Evolutionary conservation across 1,139 yeast species (phyloP).

Genomic region (Maudiozyma humilis): DNA sequence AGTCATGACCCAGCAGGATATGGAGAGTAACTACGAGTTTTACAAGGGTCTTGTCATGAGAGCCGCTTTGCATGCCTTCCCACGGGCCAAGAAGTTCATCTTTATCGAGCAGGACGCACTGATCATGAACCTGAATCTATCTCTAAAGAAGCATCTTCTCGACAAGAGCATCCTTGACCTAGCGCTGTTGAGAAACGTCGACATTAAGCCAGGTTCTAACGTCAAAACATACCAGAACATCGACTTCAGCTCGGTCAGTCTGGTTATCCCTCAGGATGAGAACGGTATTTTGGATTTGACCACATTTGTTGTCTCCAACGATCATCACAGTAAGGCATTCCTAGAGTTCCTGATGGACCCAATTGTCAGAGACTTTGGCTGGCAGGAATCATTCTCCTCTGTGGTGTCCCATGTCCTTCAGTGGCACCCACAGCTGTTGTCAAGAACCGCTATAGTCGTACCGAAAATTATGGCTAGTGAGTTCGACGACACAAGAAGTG

Average conservation of each 20-base stretch:
- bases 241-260: conserved; percentile 44
- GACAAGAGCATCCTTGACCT: conserved; percentile 49
- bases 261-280: conserved; percentile 58
- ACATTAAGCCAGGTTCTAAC: conserved; percentile 58
- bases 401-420: conserved; percentile 76
- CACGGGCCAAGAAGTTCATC: conserved; percentile 78
- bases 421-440: conserved; percentile 82
- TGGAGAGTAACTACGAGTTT: conserved; percentile 20
- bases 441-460: conserved; percentile 66
- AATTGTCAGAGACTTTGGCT: conserved; percentile 54
- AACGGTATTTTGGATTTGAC: conserved; percentile 51
- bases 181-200: conserved; percentile 55
- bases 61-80: conserved; percentile 84
- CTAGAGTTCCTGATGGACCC: conserved; percentile 72
- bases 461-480: conserved; percentile 46
- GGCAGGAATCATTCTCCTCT: conserved; percentile 52
- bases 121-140: conserved; percentile 56
- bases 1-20: conserved; percentile 37
- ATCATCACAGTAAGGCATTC: conserved; percentile 53
- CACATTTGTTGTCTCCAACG: conserved; percentile 62
- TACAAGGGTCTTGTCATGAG: conserved; percentile 37
- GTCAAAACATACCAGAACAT: conserved; percentile 62
- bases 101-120: conserved; percentile 68
- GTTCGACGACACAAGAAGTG: conserved; percentile 28
- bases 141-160: conserved; percentile 50